Evolutionary conservation across 805 yeast genomes (phyloP).

Genomic region (Teunomyces gatunensis): DNA sequence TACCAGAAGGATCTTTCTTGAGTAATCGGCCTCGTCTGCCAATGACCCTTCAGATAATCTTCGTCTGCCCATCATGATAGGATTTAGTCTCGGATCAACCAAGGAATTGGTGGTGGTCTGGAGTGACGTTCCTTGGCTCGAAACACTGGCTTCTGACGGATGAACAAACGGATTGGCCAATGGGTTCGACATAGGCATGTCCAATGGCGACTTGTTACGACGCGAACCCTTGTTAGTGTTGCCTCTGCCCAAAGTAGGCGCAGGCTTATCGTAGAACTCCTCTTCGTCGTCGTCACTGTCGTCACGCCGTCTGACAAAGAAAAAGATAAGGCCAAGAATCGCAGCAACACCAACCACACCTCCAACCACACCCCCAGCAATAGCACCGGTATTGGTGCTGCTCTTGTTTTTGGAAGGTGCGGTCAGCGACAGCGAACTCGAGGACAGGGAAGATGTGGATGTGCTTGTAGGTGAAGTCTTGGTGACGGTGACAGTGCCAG

Average conservation of each 20-base stretch:
- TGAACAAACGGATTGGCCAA: constrained; percentile 62
- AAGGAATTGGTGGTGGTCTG: constrained; percentile 10
- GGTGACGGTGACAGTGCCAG: constrained; percentile 1
- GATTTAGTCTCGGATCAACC: constrained; percentile 66
- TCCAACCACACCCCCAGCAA: constrained; percentile 47
- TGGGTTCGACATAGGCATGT: constrained; percentile 29
- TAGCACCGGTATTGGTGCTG: constrained; percentile 37
- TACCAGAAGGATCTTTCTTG: constrained; percentile 77
- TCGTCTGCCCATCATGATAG: constrained; percentile 78
- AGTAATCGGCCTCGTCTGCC: constrained; percentile 81
- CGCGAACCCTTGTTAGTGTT: constrained; percentile 21
- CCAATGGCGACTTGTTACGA: constrained; percentile 31
- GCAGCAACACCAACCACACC: constrained; percentile 34
- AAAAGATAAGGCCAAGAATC: constrained; percentile 24
- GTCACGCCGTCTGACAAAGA: constrained; percentile 38
- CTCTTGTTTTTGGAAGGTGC: constrained; percentile 8
- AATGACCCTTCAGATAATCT: constrained; percentile 82
- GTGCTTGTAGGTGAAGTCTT: constrained; percentile 3
- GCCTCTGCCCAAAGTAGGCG: constrained; percentile 41
- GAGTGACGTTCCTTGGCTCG: constrained; percentile 12
- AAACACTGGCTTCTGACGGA: constrained; percentile 48
- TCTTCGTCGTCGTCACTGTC: constrained; percentile 50
- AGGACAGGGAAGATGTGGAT: neutral
- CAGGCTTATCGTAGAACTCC: constrained; percentile 24
- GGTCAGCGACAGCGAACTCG: constrained; percentile 1